Evolutionary conservation across 1,284 basidiomycete species (phyloP).

Genomic region (Trichosporon coremiiforme): DNA sequence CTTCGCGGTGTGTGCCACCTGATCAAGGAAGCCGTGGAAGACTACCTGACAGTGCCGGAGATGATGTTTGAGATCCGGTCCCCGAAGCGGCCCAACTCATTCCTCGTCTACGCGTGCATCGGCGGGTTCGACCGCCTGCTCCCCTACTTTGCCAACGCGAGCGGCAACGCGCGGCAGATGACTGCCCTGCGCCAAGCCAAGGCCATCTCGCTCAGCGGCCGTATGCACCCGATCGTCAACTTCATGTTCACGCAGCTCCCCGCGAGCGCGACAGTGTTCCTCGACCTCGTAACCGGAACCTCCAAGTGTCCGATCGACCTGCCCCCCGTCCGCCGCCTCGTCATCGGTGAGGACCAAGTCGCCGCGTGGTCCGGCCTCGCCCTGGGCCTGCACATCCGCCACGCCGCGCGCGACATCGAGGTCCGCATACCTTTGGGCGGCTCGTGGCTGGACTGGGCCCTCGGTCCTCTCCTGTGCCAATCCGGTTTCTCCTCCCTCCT

Average conservation of each 20-base stretch:
- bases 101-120: not conserved
- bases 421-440: not conserved
- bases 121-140: not conserved
- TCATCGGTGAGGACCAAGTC: not conserved
- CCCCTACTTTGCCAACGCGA: not conserved
- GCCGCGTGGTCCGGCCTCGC: not conserved
- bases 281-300: not conserved
- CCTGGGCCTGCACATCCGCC: not conserved
- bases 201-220: not conserved
- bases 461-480: not conserved
- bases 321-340: not conserved
- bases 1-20: not conserved
- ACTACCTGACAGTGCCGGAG: not conserved
- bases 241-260: not conserved
- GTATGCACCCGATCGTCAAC: constrained; percentile 1
- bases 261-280: not conserved
- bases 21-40: not conserved
- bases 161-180: not conserved
- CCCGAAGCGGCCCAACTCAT: not conserved
- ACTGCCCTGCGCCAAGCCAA: not conserved
- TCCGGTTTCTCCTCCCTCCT: not conserved
- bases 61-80: not conserved
- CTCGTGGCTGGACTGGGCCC: not conserved
- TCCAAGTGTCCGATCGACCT: not conserved
- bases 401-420: not conserved